A percentile compares a stretch with the other conserved stretches of the same genome.
phyloP scores from a whole-genome alignment of 2,329 filamentous ascomycete genomes.

The Neonectria neomacrospora region DNA sequence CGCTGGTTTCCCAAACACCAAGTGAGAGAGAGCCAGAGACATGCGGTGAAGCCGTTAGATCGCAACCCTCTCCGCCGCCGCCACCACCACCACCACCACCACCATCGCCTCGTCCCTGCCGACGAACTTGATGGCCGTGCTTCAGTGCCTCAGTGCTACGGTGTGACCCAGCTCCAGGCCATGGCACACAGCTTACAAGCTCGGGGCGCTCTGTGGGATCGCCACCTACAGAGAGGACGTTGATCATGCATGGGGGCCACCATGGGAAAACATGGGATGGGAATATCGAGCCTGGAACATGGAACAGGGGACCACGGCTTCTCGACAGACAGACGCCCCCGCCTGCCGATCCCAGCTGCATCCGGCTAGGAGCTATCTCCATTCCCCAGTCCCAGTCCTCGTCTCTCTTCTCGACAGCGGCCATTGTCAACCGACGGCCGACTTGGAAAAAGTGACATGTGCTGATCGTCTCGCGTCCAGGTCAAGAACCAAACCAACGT shows the following conservation, averaged over 20 bases:
- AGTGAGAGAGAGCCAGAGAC: not conserved
- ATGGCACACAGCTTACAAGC: not conserved
- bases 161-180: constrained; percentile 10
- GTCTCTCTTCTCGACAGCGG: constrained; percentile 7
- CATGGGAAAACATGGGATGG: constrained; percentile 2
- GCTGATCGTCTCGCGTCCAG: constrained; percentile 14
- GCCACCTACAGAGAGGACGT: not conserved
- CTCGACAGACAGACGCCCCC: constrained; percentile 14
- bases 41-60: constrained; percentile 23
- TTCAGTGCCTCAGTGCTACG: constrained; percentile 15
- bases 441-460: constrained; percentile 22
- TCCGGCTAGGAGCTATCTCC: constrained; percentile 6
- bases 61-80: not conserved
- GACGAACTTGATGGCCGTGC: constrained; percentile 20
- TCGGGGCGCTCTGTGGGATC: not conserved
- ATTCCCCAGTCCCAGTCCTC: not conserved
- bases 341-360: constrained; percentile 21
- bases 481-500: not conserved
- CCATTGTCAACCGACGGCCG: constrained; percentile 1
- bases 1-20: constrained; percentile 1
- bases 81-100: too few relatives aligned
- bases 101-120: not conserved
- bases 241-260: not conserved
- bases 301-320: constrained; percentile 20
- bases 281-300: constrained; percentile 9